Evolutionary conservation across 208 protist species (phyloP).

Genomic region (Crithidia fasciculata): DNA sequence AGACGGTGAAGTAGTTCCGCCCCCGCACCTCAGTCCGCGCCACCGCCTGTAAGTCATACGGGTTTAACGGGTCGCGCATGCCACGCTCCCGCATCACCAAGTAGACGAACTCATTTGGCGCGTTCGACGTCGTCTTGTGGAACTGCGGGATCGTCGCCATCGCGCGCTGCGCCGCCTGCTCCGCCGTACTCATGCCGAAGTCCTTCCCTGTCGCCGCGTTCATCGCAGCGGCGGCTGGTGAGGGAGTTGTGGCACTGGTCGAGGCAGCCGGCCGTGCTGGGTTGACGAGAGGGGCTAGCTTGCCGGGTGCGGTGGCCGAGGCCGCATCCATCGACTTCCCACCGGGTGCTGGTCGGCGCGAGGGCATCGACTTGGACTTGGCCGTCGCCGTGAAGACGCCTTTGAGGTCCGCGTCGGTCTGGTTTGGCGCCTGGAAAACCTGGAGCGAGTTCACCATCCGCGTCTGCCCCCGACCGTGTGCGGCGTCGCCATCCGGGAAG

Average conservation of each 20-base stretch:
- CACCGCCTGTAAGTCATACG: conserved; percentile 95
- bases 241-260: no score
- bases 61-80: conserved; percentile 90
- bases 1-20: conserved; percentile 94
- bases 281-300: conserved; percentile 9
- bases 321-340: background rate
- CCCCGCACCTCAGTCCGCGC: conserved; percentile 86
- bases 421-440: conserved; percentile 67
- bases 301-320: conserved; percentile 8
- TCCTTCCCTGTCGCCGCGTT: background rate
- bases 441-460: conserved; percentile 72
- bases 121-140: conserved; percentile 77
- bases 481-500: background rate
- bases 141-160: conserved; percentile 70
- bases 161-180: conserved; percentile 21
- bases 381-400: conserved; percentile 40
- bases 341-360: background rate
- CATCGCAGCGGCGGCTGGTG: background rate
- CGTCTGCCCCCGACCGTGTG: conserved; percentile 37
- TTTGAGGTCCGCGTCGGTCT: conserved; percentile 61
- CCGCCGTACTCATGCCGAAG: conserved; percentile 3
- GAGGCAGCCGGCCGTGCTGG: background rate
- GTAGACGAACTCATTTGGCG: conserved; percentile 92
- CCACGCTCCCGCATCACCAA: conserved; percentile 83
- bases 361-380: conserved; percentile 16